These are phyloP conservation scores for Euphorbia peplus DNA, from an alignment of 345 rosid species.

Conservation along the genomic window DNA sequence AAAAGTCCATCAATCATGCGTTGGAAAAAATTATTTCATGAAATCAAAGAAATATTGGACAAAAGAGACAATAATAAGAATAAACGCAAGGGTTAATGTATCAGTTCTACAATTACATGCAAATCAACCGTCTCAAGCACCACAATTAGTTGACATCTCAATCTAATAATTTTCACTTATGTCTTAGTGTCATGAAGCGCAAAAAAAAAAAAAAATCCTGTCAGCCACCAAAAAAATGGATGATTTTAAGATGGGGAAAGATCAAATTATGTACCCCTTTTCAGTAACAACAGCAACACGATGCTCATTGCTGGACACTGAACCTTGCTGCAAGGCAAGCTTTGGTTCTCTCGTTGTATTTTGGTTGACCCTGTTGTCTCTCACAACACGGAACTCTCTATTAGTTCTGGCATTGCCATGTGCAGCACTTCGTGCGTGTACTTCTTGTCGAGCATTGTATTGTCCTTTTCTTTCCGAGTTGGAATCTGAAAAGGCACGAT, in stretches of 20 bases:
- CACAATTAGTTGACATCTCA: too few species aligned
- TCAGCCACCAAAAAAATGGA: neutral
- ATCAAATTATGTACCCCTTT: slow-evolving; percentile 46
- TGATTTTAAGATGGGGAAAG: neutral
- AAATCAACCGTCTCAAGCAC: too few species aligned
- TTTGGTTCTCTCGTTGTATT: slow-evolving; percentile 43
- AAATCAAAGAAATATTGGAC: too few species aligned
- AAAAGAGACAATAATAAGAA: too few species aligned
- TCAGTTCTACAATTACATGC: too few species aligned
- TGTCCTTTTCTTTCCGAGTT: too few species aligned
- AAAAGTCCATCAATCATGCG: too few species aligned
- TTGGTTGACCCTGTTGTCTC: slow-evolving; percentile 64
- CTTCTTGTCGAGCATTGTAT: slow-evolving; percentile 45
- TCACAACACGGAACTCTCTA: slow-evolving; percentile 54
- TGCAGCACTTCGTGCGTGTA: slow-evolving; percentile 35
- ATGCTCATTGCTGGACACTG: slow-evolving; percentile 32
- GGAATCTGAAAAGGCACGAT: slow-evolving; percentile 35
- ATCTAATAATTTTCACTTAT: neutral
- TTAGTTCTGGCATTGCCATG: slow-evolving; percentile 48
- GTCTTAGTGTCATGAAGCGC: too few species aligned
- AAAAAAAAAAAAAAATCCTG: too few species aligned
- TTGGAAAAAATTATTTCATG: too few species aligned
- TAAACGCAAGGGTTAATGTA: too few species aligned
- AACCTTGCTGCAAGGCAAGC: slow-evolving; percentile 35
- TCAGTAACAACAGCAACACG: slow-evolving; percentile 26